Evolutionary conservation across 2,329 filamentous ascomycete species (phyloP).

Genomic region (Graphilbum fragrans): DNA sequence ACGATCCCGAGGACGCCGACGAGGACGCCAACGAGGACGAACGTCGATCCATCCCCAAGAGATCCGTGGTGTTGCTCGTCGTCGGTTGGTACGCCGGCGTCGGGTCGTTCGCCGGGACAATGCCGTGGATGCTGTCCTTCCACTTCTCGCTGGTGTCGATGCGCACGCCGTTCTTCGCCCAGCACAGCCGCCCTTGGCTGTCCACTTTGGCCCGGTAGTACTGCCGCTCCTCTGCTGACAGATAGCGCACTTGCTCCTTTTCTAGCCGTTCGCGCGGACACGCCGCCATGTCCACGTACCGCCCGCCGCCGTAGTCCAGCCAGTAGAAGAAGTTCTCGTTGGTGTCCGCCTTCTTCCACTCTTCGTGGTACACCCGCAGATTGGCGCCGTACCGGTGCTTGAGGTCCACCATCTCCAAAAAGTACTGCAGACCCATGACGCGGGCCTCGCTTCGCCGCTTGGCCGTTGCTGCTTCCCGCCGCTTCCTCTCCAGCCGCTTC

Average conservation of each 20-base stretch:
- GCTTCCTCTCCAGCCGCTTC: slow-evolving; percentile 23
- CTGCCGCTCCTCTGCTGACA: slow-evolving; percentile 69
- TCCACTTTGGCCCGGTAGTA: slow-evolving; percentile 74
- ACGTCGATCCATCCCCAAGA: not conserved
- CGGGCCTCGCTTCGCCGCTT: slow-evolving; percentile 55
- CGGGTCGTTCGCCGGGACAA: slow-evolving; percentile 49
- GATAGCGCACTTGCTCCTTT: slow-evolving; percentile 68
- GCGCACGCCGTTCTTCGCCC: slow-evolving; percentile 69
- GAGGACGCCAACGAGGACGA: not conserved
- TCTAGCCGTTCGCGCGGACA: slow-evolving; percentile 67
- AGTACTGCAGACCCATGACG: slow-evolving; percentile 78
- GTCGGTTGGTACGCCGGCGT: slow-evolving; percentile 39
- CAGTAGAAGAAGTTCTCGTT: slow-evolving; percentile 90
- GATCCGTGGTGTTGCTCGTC: slow-evolving; percentile 12
- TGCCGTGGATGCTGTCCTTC: slow-evolving; percentile 68
- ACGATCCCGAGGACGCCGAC: not conserved
- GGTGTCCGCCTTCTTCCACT: slow-evolving; percentile 69
- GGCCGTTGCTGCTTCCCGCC: slow-evolving; percentile 35
- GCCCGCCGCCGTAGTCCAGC: slow-evolving; percentile 74
- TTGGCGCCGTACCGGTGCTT: slow-evolving; percentile 86
- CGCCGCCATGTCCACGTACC: slow-evolving; percentile 52
- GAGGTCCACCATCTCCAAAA: slow-evolving; percentile 71
- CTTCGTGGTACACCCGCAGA: slow-evolving; percentile 66
- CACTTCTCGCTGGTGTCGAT: slow-evolving; percentile 67
- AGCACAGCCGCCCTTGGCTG: slow-evolving; percentile 61